Evolutionary conservation across 495 filamentous ascomycete species (phyloP).

Genomic region (Bathelium albidoporum): DNA sequence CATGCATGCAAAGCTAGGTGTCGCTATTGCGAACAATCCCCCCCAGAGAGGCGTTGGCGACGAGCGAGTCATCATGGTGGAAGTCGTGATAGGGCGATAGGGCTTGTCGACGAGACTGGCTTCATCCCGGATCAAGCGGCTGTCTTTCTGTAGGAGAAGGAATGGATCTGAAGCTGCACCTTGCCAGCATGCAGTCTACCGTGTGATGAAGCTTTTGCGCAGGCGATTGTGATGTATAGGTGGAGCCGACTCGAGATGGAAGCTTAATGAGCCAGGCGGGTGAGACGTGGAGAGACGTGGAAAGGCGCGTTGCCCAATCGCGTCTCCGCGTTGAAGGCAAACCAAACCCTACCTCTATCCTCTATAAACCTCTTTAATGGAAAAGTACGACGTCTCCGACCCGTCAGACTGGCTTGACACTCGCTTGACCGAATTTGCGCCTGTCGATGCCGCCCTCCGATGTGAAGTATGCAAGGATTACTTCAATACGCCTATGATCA

Average conservation of each 20-base stretch:
- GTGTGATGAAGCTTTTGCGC: constrained; percentile 4
- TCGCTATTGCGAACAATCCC: too few species aligned
- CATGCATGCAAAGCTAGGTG: too few species aligned
- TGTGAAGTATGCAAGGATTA: constrained; percentile 99
- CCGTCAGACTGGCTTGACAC: constrained; percentile 91
- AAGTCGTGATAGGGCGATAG: too few species aligned
- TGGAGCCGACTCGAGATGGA: not conserved
- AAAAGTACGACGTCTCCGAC: constrained; percentile 56
- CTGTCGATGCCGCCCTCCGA: constrained; percentile 75
- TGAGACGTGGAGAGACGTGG: not conserved
- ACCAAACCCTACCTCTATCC: not conserved
- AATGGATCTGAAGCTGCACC: too few species aligned
- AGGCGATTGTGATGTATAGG: not conserved
- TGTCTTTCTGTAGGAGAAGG: too few species aligned
- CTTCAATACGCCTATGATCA: constrained; percentile 86
- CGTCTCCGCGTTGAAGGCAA: not conserved
- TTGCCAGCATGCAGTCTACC: too few species aligned
- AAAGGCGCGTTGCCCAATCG: not conserved
- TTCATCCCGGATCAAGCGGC: too few species aligned
- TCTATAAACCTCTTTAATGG: not conserved
- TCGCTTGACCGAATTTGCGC: constrained; percentile 55
- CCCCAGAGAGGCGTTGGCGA: too few species aligned
- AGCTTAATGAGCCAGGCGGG: not conserved
- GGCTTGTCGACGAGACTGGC: too few species aligned
- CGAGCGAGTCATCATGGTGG: too few species aligned